A percentile compares a stretch with the other conserved stretches of the same genome.
phyloP scores from a whole-genome alignment of 2,329 filamentous ascomycete genomes.

The Coniella lustricola region DNA sequence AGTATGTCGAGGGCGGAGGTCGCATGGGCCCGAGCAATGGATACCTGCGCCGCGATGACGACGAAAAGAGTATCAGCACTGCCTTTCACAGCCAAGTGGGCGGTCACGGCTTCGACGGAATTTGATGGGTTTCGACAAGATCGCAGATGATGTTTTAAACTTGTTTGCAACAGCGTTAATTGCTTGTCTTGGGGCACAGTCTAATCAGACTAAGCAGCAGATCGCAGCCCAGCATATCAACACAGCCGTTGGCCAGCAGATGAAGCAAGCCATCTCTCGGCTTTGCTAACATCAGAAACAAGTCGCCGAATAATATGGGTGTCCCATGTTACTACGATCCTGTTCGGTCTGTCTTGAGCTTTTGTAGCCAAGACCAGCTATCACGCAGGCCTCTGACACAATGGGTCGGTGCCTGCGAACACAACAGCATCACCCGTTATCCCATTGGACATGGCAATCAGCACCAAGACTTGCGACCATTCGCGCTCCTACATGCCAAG shows the following conservation, averaged over 20 bases:
- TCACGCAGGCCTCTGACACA: too few relatives aligned
- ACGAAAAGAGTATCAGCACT: constrained; percentile 92
- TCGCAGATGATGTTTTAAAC: constrained; percentile 8
- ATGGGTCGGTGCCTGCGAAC: too few relatives aligned
- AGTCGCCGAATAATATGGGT: too few relatives aligned
- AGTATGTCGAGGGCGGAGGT: constrained; percentile 82
- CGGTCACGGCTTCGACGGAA: constrained; percentile 41
- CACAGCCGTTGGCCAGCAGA: not conserved
- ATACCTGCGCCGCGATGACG: constrained; percentile 74
- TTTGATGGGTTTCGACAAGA: constrained; percentile 26
- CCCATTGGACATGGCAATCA: too few relatives aligned
- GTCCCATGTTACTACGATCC: not conserved
- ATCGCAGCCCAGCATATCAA: constrained; percentile 3
- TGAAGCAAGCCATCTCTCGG: constrained; percentile 1
- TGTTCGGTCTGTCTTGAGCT: not conserved
- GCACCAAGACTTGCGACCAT: too few relatives aligned
- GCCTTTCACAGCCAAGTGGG: constrained; percentile 95
- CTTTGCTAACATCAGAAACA: too few relatives aligned
- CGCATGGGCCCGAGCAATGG: constrained; percentile 61
- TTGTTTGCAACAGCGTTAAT: constrained; percentile 4
- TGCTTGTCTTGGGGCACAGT: constrained; percentile 1
- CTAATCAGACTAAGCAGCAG: not conserved
- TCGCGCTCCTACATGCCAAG: too few relatives aligned
- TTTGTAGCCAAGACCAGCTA: too few relatives aligned
- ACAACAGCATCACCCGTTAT: too few relatives aligned